A percentile compares a stretch with the other conserved stretches of the same genome.
phyloP scores from a whole-genome alignment of 148 eudicot species.

The Rhododendron mucronatum region DNA sequence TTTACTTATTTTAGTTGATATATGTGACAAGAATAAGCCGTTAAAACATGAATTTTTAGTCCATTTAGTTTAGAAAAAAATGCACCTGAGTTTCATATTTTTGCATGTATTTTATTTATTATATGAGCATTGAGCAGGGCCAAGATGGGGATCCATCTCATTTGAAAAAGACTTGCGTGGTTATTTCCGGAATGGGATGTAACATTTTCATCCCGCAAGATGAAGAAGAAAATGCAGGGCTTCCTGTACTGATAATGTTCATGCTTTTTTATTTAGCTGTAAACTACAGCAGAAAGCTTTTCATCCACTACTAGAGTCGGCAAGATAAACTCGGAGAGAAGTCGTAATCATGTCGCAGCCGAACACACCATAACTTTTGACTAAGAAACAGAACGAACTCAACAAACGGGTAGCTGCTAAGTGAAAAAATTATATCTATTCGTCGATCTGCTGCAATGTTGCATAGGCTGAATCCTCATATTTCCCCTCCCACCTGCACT shows the following conservation, averaged over 20 bases:
- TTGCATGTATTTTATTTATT: no score
- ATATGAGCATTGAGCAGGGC: no score
- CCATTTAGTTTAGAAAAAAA: no score
- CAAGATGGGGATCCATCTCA: no score
- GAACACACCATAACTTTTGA: not conserved
- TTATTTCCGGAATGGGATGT: no score
- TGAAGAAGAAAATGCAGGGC: not conserved
- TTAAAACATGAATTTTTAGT: no score
- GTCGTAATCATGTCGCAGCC: not conserved
- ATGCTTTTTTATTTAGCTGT: not conserved
- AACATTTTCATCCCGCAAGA: not conserved
- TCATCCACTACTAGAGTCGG: not conserved
- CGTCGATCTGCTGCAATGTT: constrained; percentile 14
- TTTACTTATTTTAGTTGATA: no score
- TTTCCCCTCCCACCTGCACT: constrained; percentile 84
- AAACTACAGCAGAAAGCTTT: not conserved
- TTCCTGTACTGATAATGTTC: not conserved
- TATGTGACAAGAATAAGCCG: no score
- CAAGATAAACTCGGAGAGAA: not conserved
- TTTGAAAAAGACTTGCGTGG: no score
- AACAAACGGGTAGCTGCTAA: not conserved
- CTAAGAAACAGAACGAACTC: not conserved
- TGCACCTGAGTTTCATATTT: no score
- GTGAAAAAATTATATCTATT: not conserved
- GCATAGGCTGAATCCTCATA: constrained; percentile 68